These are phyloP conservation scores for Aspergillus ruber DNA, from an alignment of 2,329 filamentous ascomycete species.

Conservation along the genomic window DNA sequence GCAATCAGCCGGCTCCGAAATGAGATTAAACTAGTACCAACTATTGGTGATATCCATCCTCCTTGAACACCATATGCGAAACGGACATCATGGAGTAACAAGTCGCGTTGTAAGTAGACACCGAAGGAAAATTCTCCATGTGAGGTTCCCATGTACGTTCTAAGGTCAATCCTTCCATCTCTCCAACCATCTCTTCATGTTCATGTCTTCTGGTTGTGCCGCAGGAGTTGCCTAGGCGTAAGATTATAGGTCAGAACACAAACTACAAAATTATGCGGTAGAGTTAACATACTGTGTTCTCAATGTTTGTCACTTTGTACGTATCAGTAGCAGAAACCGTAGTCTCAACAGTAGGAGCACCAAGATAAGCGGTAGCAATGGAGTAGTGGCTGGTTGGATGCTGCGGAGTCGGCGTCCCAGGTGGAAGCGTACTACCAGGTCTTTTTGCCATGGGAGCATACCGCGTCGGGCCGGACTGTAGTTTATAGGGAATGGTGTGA, in stretches of 20 bases:
- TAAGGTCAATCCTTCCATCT: conserved; percentile 52
- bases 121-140: background rate
- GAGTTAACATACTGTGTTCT: conserved; percentile 51
- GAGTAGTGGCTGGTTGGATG: conserved; percentile 51
- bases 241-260: conserved; percentile 5
- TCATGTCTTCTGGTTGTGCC: conserved; percentile 42
- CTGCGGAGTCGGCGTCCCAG: conserved; percentile 43
- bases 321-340: conserved; percentile 49
- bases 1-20: background rate
- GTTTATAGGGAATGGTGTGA: conserved; percentile 46
- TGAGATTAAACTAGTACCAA: background rate
- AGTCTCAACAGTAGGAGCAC: conserved; percentile 40
- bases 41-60: background rate
- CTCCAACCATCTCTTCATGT: conserved; percentile 52
- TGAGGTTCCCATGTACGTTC: background rate
- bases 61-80: background rate
- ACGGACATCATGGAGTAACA: background rate
- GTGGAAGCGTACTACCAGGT: conserved; percentile 55
- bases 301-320: conserved; percentile 45
- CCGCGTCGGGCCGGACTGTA: conserved; percentile 50
- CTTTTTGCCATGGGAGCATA: conserved; percentile 57
- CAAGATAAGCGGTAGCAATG: conserved; percentile 48
- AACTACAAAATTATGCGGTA: background rate
- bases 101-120: no score
- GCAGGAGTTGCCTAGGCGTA: conserved; percentile 48